Base-by-base conservation (phyloP, 179 eudicot genomes). In the Beta lomatogona region DNA sequence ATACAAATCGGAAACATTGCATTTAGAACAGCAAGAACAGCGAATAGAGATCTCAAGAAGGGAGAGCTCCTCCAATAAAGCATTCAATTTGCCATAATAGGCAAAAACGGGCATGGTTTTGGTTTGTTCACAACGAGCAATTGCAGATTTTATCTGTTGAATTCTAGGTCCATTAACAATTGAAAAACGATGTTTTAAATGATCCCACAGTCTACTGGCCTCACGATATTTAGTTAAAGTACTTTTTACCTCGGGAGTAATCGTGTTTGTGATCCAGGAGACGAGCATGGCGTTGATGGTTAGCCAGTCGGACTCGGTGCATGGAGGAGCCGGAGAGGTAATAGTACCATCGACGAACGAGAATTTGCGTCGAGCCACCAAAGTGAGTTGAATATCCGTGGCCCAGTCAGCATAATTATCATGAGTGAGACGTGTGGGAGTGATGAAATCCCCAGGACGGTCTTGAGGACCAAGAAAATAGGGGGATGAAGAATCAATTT, bases 321-420 rank as follows among this genome's bases (percentile, higher is more conserved):
- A 75, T 0, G 79, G 83, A 19, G 83, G 65, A 1, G 1, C 9
- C 0, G 66, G 79, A 0, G 36, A 7, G 6, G 21, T 53, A 7
- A 75, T 75, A 5, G 75, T 50, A 0, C 83, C 79, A 36, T 81
- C 80, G 6, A 75, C 36, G 36, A 75, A 75, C 0, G 58, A 79
- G 21, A 76, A 76, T 44, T 76, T 76, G 2, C 64, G 28, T 0
- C 77, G 45, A 0, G 77, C 64, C 0, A 5, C 21, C 14, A 54
- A 41, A n/a, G 68, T 31, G 3, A 58, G 6, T 13, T 9, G 50
- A 2, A 74, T 65, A 9, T 57, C 36, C 0, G n/a, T 3, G 0
- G 79, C 73, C 83, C 83, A 75, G 0, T 55, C 60, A 54, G 64
- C 83, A 55, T 73, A 81, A 11, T 81, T 81, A 13, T 81, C 58